Conservation (phyloP, 164 flowering plant species). For the Liquidambar formosana region DNA sequence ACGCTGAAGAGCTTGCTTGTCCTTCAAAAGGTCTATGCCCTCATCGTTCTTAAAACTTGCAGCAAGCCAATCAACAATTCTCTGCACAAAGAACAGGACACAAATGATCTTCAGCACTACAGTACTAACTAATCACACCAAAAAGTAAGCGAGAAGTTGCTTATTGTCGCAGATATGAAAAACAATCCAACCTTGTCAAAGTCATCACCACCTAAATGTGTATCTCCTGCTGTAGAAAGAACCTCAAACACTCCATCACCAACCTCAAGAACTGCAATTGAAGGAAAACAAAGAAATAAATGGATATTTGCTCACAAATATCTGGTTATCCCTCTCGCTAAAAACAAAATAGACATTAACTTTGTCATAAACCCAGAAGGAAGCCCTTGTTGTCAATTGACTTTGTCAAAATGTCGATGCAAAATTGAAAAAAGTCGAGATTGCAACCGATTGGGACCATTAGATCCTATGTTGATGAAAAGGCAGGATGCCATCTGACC, state of each 20-base stretch:
- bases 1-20: constrained; percentile 51
- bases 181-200: constrained; percentile 67
- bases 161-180: background rate
- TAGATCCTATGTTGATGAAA: too few species aligned
- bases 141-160: background rate
- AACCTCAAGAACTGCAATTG: constrained; percentile 74
- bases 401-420: too few species aligned
- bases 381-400: too few species aligned
- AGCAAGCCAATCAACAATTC: constrained; percentile 66
- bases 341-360: too few species aligned
- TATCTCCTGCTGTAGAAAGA: constrained; percentile 82
- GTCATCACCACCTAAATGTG: constrained; percentile 88
- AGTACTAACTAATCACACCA: background rate
- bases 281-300: constrained; percentile 8
- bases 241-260: constrained; percentile 95
- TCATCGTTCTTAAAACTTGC: constrained; percentile 67
- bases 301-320: too few species aligned
- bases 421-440: too few species aligned
- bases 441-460: too few species aligned
- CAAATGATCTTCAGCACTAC: background rate
- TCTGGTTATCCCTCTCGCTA: too few species aligned
- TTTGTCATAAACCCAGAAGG: too few species aligned
- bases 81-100: constrained; percentile 12
- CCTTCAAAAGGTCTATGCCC: constrained; percentile 44
- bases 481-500: too few species aligned